phyloP scores from a whole-genome alignment of 1,284 basidiomycete species.

The Trichosporon asahii region DNA sequence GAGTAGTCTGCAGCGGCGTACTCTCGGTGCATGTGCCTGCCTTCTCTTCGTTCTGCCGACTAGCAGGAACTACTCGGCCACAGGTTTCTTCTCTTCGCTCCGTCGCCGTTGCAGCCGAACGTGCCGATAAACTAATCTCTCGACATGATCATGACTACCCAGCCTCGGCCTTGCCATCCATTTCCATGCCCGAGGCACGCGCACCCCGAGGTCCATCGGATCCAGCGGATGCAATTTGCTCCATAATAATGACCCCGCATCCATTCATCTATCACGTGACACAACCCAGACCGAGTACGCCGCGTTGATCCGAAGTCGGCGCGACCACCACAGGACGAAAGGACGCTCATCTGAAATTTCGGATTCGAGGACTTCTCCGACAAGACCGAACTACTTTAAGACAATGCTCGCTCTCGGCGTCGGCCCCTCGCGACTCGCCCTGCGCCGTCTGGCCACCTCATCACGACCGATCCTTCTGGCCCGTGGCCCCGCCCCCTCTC shows the following conservation, averaged over 20 bases:
- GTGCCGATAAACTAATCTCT: not conserved
- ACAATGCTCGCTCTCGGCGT: conserved; percentile 13
- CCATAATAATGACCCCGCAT: too few relatives aligned
- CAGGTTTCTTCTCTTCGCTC: too few relatives aligned
- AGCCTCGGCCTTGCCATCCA: not conserved
- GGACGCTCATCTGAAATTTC: not conserved
- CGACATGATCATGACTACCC: too few relatives aligned
- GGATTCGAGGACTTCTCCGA: not conserved
- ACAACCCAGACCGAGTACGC: not conserved
- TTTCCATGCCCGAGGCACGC: not conserved
- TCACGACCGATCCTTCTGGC: not conserved
- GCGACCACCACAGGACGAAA: not conserved
- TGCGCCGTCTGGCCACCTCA: not conserved
- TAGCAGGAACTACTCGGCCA: not conserved
- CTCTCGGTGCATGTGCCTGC: not conserved
- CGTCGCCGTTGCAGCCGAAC: not conserved
- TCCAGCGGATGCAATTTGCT: not conserved
- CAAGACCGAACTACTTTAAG: not conserved
- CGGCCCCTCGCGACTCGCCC: conserved; percentile 10
- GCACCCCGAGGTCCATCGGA: not conserved
- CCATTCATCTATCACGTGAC: not conserved
- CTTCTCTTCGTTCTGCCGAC: not conserved
- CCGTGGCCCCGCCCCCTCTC: not conserved
- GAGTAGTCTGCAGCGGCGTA: too few relatives aligned
- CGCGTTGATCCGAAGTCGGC: not conserved